Conservation (phyloP, 192 early-diverging fungal species). For the Phlyctochytrium bullatum region DNA sequence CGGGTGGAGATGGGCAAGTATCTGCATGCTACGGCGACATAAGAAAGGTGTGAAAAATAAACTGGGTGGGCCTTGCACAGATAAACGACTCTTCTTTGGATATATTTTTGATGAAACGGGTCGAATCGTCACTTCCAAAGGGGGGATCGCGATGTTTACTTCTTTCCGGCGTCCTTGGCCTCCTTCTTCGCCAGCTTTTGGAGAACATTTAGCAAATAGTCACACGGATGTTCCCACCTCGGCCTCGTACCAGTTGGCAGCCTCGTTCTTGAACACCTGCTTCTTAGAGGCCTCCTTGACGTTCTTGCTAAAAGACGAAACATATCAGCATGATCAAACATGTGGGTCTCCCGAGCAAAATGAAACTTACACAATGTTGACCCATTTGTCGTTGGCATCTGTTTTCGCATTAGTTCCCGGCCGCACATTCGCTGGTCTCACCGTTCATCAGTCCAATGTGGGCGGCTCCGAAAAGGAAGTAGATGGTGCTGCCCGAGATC, state of each 20-base stretch:
- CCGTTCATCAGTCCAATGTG: slow-evolving; percentile 45
- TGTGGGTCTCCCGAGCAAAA: background rate
- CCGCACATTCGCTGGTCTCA: slow-evolving; percentile 14
- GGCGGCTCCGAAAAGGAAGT: slow-evolving; percentile 37
- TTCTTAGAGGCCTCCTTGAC: slow-evolving; percentile 30
- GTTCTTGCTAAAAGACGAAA: slow-evolving; percentile 36
- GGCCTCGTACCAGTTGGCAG: slow-evolving; percentile 29
- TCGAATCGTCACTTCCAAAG: too few species aligned
- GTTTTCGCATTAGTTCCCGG: background rate
- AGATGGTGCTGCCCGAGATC: slow-evolving; percentile 38
- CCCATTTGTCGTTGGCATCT: slow-evolving; percentile 44
- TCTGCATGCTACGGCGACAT: too few species aligned
- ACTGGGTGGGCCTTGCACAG: too few species aligned
- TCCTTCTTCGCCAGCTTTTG: slow-evolving; percentile 22
- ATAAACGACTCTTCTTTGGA: too few species aligned
- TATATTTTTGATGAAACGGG: too few species aligned
- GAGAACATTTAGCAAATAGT: background rate
- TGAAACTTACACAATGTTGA: slow-evolving; percentile 47
- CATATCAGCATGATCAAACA: slow-evolving; percentile 8
- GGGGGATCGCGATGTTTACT: too few species aligned
- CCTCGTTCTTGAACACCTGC: slow-evolving; percentile 40
- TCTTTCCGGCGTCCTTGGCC: slow-evolving; percentile 10
- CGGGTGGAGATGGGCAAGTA: too few species aligned
- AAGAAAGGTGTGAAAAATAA: too few species aligned
- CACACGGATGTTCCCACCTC: slow-evolving; percentile 13